Evolutionary conservation across 2,329 filamentous ascomycete genomes (phyloP).

Genomic region (Domatiomyces globalis): DNA sequence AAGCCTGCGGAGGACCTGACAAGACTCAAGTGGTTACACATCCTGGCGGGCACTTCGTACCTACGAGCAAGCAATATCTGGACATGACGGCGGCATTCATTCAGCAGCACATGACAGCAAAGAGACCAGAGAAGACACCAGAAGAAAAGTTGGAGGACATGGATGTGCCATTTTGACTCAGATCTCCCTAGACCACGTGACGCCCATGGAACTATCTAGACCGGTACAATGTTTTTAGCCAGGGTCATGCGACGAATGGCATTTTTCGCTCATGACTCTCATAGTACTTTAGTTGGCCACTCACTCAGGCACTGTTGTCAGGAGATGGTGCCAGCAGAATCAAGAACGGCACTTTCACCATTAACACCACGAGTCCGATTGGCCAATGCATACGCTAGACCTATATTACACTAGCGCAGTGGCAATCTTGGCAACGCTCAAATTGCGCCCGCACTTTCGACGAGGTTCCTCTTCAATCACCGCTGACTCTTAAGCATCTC

Average conservation of each 20-base stretch:
- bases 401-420: not conserved
- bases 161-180: slow-evolving; percentile 48
- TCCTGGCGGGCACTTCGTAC: slow-evolving; percentile 83
- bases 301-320: too few relatives aligned
- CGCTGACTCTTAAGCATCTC: not conserved
- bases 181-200: not conserved
- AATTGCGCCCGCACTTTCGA: not conserved
- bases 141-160: slow-evolving; percentile 52
- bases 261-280: too few relatives aligned
- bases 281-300: too few relatives aligned
- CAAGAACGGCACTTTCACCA: too few relatives aligned
- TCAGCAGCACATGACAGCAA: slow-evolving; percentile 32
- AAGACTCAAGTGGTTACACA: slow-evolving; percentile 49
- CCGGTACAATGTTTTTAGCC: not conserved
- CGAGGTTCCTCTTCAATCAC: not conserved
- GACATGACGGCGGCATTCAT: slow-evolving; percentile 64
- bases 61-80: slow-evolving; percentile 66
- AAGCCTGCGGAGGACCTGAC: slow-evolving; percentile 46
- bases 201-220: not conserved
- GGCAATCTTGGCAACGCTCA: not conserved
- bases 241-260: too few relatives aligned
- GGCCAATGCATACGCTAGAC: not conserved
- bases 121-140: slow-evolving; percentile 23
- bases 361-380: not conserved
- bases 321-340: too few relatives aligned